Percentiles rank a stretch among this genome's conserved stretches.
These are phyloP conservation scores for Plantago elongata DNA, from an alignment of 257 asterid genomes.

Conservation along the genomic window DNA sequence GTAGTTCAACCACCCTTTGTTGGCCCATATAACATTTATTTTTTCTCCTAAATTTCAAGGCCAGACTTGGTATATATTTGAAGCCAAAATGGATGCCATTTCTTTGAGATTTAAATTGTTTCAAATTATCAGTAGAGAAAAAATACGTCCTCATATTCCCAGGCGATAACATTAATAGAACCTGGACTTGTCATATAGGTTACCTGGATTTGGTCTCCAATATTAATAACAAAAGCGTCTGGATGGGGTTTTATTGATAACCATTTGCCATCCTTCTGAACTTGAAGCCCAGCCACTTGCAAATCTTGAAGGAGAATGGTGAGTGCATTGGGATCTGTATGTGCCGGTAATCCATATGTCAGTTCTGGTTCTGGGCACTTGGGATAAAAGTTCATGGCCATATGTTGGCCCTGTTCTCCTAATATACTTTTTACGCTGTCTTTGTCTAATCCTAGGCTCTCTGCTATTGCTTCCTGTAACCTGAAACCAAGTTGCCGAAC, in stretches of 20 bases:
- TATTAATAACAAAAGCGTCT: conserved; percentile 45
- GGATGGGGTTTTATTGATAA: conserved; percentile 45
- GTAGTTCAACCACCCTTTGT: too few species aligned
- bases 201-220: conserved; percentile 66
- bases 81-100: too few species aligned
- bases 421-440: conserved; percentile 19
- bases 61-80: too few species aligned
- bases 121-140: too few species aligned
- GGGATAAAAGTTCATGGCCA: conserved; percentile 63
- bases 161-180: too few species aligned
- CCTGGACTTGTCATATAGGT: neutral
- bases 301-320: conserved; percentile 58
- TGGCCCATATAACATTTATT: too few species aligned
- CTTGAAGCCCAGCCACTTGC: conserved; percentile 47
- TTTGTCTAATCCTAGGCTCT: conserved; percentile 23
- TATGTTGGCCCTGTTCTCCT: conserved; percentile 64
- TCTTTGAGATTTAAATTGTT: too few species aligned
- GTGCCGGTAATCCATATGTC: conserved; percentile 53
- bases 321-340: conserved; percentile 54
- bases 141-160: too few species aligned
- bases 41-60: too few species aligned
- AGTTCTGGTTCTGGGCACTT: conserved; percentile 60
- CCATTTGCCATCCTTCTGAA: conserved; percentile 56
- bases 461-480: conserved; percentile 21
- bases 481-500: conserved; percentile 26